Base-by-base conservation (phyloP, 1,139 yeast species). In the Taphrina confusa region DNA sequence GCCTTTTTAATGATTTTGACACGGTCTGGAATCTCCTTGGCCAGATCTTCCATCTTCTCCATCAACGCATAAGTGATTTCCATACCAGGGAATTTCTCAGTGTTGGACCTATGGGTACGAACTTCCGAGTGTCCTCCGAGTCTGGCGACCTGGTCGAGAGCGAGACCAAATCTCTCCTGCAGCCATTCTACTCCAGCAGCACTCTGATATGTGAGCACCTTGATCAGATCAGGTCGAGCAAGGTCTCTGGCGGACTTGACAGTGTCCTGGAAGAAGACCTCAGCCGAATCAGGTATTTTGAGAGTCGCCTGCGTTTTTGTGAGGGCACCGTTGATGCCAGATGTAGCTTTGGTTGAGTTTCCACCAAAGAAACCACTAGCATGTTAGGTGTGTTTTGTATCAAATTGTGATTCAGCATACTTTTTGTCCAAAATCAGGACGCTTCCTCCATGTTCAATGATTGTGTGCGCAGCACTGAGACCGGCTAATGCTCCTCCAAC, bases 401-500 rank as follows among this genome's bases (percentile, higher is more conserved):
- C n/a, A n/a, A n/a, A n/a, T n/a, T 39, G 20, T 27, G 59, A 62
- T n/a, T 40, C 39, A 1, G 54, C 59, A 31, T 60, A 62, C 56
- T 68, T 68, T 44, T 68, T 68, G 62, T 68, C 70, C 56, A 68
- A 62, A 11, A 68, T 49, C 25, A 66, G 64, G 52, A 68, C 82
- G 66, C 81, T 73, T 68, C 85, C 75, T 57, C 83, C 80, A 55
- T 82, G 75, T 61, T 78, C 74, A 60, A 83, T 77, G 16, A 85
- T 78, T 67, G 83, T 85, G 68, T 83, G 87, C 0, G 89, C 85
- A 1, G 91, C 84, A n/a, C 87, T 78, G 30, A 87, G 75, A 1
- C 95, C 95, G 2, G 95, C 89, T 51, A 87, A 75, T 0, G 95
- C 95, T 1, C 91, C 85, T 1, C 95, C 95, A 28, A 87, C 86